These are phyloP conservation scores for Daldinia bambusicola DNA, from an alignment of 495 filamentous ascomycete genomes.

Conservation along the genomic window DNA sequence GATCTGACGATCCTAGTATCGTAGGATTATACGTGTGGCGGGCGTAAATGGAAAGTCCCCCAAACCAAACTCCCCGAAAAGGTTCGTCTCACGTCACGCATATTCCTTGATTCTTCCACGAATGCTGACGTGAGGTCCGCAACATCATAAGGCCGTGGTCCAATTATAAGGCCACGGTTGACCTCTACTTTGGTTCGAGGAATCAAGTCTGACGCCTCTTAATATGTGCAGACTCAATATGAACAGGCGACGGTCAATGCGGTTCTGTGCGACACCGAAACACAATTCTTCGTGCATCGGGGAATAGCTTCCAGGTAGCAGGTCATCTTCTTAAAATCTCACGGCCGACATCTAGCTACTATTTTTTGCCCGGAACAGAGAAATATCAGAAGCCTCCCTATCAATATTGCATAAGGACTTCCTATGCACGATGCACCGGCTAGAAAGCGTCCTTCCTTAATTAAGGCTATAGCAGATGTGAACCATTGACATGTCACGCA, in stretches of 20 bases:
- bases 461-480: neutral
- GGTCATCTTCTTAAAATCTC: conserved; percentile 12
- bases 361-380: neutral
- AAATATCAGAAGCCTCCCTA: neutral
- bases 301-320: conserved; percentile 2
- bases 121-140: conserved; percentile 34
- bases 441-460: neutral
- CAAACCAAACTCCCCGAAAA: conserved; percentile 24
- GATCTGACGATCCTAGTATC: conserved; percentile 28
- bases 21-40: conserved; percentile 11
- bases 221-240: too few species aligned
- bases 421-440: neutral
- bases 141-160: neutral
- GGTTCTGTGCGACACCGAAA: conserved; percentile 6
- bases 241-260: conserved; percentile 1
- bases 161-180: conserved; percentile 4
- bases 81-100: conserved; percentile 35
- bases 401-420: neutral
- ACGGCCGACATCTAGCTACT: conserved; percentile 2
- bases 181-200: conserved; percentile 5
- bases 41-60: neutral
- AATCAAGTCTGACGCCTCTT: conserved; percentile 1
- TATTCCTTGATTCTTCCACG: conserved; percentile 3
- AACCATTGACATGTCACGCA: neutral
- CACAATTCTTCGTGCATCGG: neutral